Evolutionary conservation across 805 yeast species (phyloP), one percentile per base, ranked within the genome.

Genomic region (Wickerhamiella vanderwaltii): DNA sequence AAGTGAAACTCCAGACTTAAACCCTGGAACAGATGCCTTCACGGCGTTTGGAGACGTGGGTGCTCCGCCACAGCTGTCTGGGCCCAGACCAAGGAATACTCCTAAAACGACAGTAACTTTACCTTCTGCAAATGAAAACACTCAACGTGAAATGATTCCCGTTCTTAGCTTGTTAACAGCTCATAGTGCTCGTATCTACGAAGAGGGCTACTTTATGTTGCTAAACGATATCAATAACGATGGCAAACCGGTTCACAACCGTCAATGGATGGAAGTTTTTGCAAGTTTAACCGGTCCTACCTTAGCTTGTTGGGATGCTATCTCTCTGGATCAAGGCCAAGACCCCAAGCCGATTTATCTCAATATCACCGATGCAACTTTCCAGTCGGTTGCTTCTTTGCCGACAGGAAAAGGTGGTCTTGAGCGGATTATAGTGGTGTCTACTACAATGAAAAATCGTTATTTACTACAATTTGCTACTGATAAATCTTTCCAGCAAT

Each of bases 271-370:
- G 42, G 95, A 91, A 62, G 95, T 87, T 18, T 91, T 82, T 58
- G 97, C 94, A 33, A 84, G 83, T 12, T 65, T 91, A 31, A 75
- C 84, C 3, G 98, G 98, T 16, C 83, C 84, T 45, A 94, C 88
- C 53, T 65, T 91, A 46, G 93, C 96, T 0, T 73, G 84, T 47
- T 91, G 97, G 96, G 86, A 86, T 43, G 65, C 67, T 3, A 62
- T 64, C 41, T 55, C 55, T 20, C 67, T 72, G 45, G 78, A 76
- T 18, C 71, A 68, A 18, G 66, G 72, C 48, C 71, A 67, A 39
- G 72, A 77, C n/a, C 80, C 79, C 51, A 55, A 54, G 38, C 95
- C 97, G 11, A 74, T 77, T 41, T 91, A 88, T 61, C 72, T 91
- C 56, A 91, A 91, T 62, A 77, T 91, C 54, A 77, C 94, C 2